Conservation (phyloP, 129 eudicot genomes). For the Saposhnikovia divaricata region DNA sequence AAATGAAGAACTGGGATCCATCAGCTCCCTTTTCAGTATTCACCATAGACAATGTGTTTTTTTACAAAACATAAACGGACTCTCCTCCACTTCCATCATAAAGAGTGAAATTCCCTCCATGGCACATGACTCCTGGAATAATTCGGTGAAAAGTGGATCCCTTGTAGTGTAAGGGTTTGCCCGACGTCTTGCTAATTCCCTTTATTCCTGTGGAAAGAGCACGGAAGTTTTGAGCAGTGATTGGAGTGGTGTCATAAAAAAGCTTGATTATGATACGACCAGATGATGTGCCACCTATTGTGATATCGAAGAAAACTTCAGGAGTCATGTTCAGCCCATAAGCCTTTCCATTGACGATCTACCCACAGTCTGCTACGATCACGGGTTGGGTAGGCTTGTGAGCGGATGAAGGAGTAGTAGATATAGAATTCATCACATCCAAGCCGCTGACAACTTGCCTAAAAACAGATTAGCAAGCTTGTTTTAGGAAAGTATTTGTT, state of each 20-base stretch:
- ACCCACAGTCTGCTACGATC: neutral
- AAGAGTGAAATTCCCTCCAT: slow-evolving; percentile 2
- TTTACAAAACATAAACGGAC: neutral
- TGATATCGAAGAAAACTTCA: neutral
- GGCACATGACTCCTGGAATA: slow-evolving; percentile 24
- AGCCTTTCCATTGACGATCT: neutral
- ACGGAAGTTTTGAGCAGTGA: too few species aligned
- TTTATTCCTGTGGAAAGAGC: neutral
- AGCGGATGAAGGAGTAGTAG: neutral
- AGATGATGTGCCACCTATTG: neutral
- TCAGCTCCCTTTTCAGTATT: neutral
- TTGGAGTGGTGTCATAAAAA: too few species aligned
- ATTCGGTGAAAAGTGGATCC: neutral
- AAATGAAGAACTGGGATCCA: neutral
- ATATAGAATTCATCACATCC: neutral
- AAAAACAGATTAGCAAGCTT: too few species aligned
- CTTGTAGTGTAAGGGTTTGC: neutral
- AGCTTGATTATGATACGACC: neutral
- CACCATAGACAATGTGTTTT: neutral
- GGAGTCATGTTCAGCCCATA: neutral
- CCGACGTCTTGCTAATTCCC: neutral
- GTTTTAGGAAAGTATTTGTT: neutral
- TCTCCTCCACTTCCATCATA: neutral
- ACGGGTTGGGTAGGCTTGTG: neutral
- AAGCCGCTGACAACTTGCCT: neutral